These are phyloP conservation scores for Lathyrus sativus DNA, from an alignment of 306 rosid genomes.

Conservation along the genomic window DNA sequence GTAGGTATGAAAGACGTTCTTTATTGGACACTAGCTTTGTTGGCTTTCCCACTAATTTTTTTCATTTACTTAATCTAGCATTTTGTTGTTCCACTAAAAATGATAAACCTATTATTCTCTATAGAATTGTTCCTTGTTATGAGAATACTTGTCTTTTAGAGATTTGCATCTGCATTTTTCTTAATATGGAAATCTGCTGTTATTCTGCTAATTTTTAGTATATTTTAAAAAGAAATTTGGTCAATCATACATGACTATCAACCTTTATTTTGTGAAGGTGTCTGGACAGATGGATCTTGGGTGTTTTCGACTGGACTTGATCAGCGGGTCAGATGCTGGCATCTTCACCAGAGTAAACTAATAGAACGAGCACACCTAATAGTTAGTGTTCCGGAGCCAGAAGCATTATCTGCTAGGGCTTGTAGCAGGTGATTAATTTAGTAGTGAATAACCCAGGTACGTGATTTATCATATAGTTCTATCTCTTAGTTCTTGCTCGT, in stretches of 20 bases:
- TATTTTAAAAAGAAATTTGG: conserved; percentile 12
- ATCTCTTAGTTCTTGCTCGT: conserved; percentile 23
- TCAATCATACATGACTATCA: conserved; percentile 21
- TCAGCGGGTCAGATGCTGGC: conserved; percentile 96
- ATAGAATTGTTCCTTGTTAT: neutral
- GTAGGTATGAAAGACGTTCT: conserved; percentile 4
- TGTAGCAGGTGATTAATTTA: conserved; percentile 64
- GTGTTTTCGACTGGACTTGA: conserved; percentile 95
- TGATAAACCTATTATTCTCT: neutral
- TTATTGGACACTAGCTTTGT: conserved; percentile 17
- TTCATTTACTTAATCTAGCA: conserved; percentile 28
- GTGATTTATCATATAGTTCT: conserved; percentile 22
- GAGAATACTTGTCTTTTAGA: conserved; percentile 1
- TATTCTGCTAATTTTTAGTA: conserved; percentile 5
- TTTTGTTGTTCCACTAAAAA: conserved; percentile 5
- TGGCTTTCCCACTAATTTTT: neutral
- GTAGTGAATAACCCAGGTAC: conserved; percentile 20
- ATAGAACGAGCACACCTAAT: conserved; percentile 62
- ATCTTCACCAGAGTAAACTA: conserved; percentile 51
- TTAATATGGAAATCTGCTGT: neutral
- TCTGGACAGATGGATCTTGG: conserved; percentile 97
- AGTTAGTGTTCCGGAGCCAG: conserved; percentile 94
- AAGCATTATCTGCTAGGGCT: conserved; percentile 75
- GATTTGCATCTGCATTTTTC: neutral
- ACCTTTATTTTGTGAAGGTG: conserved; percentile 62